Percentiles rank a stretch among this genome's conserved stretches.
These are phyloP conservation scores for Leishmania tarentolae DNA, from an alignment of 208 protist genomes.

Conservation along the genomic window DNA sequence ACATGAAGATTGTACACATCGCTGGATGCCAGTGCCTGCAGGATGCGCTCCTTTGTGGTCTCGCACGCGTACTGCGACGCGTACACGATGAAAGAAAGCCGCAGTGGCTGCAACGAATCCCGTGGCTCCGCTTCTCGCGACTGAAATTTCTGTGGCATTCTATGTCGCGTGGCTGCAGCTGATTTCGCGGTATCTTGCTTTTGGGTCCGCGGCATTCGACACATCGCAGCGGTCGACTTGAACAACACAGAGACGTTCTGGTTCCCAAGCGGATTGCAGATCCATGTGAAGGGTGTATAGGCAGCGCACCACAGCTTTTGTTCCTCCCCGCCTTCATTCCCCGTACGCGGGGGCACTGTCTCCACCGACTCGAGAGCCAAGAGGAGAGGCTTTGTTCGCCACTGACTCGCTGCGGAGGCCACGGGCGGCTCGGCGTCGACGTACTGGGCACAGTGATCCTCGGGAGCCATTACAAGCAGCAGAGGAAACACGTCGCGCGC, in stretches of 20 bases:
- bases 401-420: conserved; percentile 14
- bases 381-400: conserved; percentile 17
- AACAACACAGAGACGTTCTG: conserved; percentile 7
- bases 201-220: neutral
- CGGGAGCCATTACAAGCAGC: conserved; percentile 25
- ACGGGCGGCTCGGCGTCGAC: conserved; percentile 20
- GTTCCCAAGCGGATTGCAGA: conserved; percentile 35
- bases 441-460: conserved; percentile 10
- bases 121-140: neutral
- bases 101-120: conserved; percentile 8
- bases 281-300: conserved; percentile 40
- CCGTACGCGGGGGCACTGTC: neutral
- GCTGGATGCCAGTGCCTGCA: conserved; percentile 1
- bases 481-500: conserved; percentile 27
- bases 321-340: neutral
- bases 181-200: neutral
- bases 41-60: conserved; percentile 3
- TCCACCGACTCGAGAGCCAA: conserved; percentile 20
- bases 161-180: neutral
- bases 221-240: conserved; percentile 1
- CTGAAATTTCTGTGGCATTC: no score
- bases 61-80: conserved; percentile 19
- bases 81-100: conserved; percentile 15
- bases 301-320: conserved; percentile 21
- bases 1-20: conserved; percentile 20